These are phyloP conservation scores for Didymella glomerata DNA, from an alignment of 2,329 filamentous ascomycete species.

Conservation along the genomic window DNA sequence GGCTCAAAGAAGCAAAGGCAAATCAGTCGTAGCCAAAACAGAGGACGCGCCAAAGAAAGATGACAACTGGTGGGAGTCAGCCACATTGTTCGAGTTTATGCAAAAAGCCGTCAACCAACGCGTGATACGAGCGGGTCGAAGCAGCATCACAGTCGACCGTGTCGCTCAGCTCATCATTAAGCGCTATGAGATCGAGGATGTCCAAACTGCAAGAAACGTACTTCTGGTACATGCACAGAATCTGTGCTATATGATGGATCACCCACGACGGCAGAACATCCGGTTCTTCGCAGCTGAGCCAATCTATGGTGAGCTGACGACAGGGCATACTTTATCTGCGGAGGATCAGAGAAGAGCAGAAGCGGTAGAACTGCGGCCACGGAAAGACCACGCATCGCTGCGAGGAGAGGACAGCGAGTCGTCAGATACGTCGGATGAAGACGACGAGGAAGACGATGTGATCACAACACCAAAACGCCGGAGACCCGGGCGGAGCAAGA, in stretches of 20 bases:
- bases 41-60: constrained; percentile 46
- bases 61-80: constrained; percentile 52
- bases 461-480: constrained; percentile 36
- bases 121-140: constrained; percentile 36
- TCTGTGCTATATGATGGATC: constrained; percentile 51
- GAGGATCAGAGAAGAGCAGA: constrained; percentile 44
- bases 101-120: constrained; percentile 49
- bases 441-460: constrained; percentile 31
- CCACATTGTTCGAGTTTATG: constrained; percentile 52
- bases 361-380: constrained; percentile 39
- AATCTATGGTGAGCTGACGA: constrained; percentile 44
- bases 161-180: constrained; percentile 46
- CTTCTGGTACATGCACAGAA: constrained; percentile 50
- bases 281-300: constrained; percentile 44
- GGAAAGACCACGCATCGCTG: constrained; percentile 40
- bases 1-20: constrained; percentile 14
- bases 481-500: constrained; percentile 30
- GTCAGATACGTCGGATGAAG: constrained; percentile 36
- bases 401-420: constrained; percentile 35
- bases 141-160: constrained; percentile 46
- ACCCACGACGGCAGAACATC: constrained; percentile 42
- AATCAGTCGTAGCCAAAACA: constrained; percentile 18
- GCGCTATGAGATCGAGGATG: constrained; percentile 50
- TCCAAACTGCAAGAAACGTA: constrained; percentile 43
- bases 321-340: constrained; percentile 40